phyloP scores from a whole-genome alignment of 148 eudicot genomes.

The Pharnaceum exiguum region DNA sequence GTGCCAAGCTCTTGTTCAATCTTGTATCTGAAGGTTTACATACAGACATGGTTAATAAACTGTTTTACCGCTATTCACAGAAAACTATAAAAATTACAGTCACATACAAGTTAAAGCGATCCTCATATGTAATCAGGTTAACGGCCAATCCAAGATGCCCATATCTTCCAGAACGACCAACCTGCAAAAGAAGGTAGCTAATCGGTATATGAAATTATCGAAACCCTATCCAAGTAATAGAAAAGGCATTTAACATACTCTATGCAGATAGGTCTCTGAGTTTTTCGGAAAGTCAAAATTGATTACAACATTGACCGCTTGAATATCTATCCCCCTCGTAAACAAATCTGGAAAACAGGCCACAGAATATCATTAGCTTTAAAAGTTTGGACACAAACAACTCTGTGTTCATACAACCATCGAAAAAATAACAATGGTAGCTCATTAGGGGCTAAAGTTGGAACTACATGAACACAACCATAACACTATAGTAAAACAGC shows the following conservation, averaged over 20 bases:
- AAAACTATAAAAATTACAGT: neutral
- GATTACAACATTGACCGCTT: conserved; percentile 87
- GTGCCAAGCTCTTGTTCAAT: conserved; percentile 95
- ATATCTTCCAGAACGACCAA: conserved; percentile 90
- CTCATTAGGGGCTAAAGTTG: neutral
- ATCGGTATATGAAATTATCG: neutral
- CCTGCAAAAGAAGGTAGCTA: conserved; percentile 34
- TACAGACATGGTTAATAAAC: neutral
- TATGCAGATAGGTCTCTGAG: conserved; percentile 76
- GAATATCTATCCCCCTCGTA: conserved; percentile 91
- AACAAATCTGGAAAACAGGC: conserved; percentile 55
- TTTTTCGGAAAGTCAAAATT: conserved; percentile 86
- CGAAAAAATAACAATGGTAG: neutral
- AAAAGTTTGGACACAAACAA: neutral
- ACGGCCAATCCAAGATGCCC: conserved; percentile 92
- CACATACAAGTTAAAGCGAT: conserved; percentile 82
- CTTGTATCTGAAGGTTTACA: conserved; percentile 55
- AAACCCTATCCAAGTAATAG: neutral
- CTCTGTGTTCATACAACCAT: too few species aligned
- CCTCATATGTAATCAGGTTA: conserved; percentile 85
- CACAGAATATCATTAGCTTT: conserved; percentile 10
- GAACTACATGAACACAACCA: too few species aligned
- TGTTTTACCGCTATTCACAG: neutral
- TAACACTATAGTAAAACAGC: too few species aligned
- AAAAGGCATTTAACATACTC: conserved; percentile 43